phyloP scores from a whole-genome alignment of 345 rosid species.

The Hibiscus mutabilis region DNA sequence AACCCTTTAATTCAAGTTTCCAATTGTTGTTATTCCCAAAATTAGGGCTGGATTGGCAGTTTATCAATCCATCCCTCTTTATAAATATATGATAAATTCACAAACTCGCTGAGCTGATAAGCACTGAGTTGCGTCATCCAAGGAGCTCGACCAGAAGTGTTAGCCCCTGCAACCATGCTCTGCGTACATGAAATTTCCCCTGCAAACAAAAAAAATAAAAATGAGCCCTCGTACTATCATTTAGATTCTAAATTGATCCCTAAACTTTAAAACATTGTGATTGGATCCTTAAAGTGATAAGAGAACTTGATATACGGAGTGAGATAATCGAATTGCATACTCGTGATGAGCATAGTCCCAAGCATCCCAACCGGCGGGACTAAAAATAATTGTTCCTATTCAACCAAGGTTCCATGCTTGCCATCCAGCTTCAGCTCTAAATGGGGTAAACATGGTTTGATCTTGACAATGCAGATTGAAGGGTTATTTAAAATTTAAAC shows the following conservation, averaged over 20 bases:
- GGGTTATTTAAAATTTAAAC: no score
- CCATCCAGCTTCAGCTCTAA: no score
- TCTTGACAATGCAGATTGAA: no score
- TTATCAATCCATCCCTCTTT: conserved; percentile 22
- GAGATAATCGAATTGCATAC: conserved; percentile 10
- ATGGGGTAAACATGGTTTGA: no score
- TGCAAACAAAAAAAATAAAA: not conserved
- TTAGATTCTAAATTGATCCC: not conserved
- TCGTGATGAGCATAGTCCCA: conserved; percentile 2
- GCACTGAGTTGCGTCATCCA: conserved; percentile 19
- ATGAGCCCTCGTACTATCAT: no score
- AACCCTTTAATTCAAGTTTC: not conserved
- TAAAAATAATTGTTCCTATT: no score
- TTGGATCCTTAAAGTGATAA: no score
- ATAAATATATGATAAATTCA: conserved; percentile 5
- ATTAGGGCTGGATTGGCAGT: not conserved
- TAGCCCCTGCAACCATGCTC: conserved; percentile 23
- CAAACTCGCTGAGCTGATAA: not conserved
- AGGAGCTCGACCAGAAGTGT: conserved; percentile 14
- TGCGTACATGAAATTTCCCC: not conserved
- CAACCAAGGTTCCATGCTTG: no score
- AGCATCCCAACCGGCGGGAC: conserved; percentile 32
- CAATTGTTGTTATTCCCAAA: not conserved
- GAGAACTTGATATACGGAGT: not conserved
- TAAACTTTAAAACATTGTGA: no score